These are phyloP conservation scores for Pharnaceum exiguum DNA, from an alignment of 148 eudicot genomes.

Conservation along the genomic window DNA sequence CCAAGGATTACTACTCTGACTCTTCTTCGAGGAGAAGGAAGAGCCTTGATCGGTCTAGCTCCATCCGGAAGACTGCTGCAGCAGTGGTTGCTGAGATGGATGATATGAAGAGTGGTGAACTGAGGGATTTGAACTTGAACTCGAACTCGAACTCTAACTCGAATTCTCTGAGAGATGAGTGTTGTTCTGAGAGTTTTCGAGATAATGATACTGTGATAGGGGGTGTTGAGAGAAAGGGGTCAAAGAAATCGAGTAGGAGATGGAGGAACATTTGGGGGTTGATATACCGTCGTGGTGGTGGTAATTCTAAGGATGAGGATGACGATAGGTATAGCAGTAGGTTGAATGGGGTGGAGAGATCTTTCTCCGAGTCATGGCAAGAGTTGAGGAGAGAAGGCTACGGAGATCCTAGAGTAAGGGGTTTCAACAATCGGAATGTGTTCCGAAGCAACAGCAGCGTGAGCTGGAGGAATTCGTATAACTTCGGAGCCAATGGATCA, in stretches of 20 bases:
- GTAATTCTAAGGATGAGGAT: constrained; percentile 58
- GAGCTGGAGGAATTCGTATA: constrained; percentile 66
- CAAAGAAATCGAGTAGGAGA: constrained; percentile 53
- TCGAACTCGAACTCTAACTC: constrained; percentile 40
- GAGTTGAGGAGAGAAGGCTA: constrained; percentile 48
- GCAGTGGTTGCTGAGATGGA: constrained; percentile 78
- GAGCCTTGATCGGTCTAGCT: constrained; percentile 74
- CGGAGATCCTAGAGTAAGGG: constrained; percentile 43
- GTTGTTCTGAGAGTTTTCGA: constrained; percentile 63
- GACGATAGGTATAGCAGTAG: constrained; percentile 45
- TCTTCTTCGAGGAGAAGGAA: constrained; percentile 75
- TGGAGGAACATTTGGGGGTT: constrained; percentile 93
- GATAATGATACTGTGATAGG: constrained; percentile 45
- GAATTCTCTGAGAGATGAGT: constrained; percentile 69
- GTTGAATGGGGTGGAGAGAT: constrained; percentile 74
- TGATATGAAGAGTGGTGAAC: constrained; percentile 43
- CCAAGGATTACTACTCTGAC: constrained; percentile 78
- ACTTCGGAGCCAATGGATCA: constrained; percentile 33
- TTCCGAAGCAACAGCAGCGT: constrained; percentile 85
- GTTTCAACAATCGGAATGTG: constrained; percentile 35
- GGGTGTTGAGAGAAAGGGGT: constrained; percentile 55
- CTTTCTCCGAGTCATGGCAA: constrained; percentile 74
- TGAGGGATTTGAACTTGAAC: constrained; percentile 45
- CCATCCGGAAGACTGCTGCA: constrained; percentile 74
- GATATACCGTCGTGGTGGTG: constrained; percentile 42